Conservation (phyloP, 1,284 basidiomycete species). For the Ganoderma leucocontextum region DNA sequence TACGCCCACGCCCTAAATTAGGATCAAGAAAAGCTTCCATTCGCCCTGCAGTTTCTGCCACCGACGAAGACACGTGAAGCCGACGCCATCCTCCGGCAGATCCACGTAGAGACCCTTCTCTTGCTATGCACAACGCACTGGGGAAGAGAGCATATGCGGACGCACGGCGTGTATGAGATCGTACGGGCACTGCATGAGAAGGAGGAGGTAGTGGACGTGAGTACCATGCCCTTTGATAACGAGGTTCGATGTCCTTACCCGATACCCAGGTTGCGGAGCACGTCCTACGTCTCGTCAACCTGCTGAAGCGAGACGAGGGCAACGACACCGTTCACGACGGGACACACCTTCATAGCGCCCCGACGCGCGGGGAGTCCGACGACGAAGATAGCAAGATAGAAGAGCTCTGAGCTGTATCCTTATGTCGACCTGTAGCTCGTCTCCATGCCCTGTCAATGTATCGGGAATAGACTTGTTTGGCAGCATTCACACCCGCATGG, state of each 20-base stretch:
- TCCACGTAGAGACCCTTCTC: slow-evolving; percentile 89
- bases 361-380: slow-evolving; percentile 40
- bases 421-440: slow-evolving; percentile 22
- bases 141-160: slow-evolving; percentile 85
- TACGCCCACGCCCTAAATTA: slow-evolving; percentile 42
- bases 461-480: slow-evolving; percentile 10
- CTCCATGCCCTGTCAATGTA: slow-evolving; percentile 14
- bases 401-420: slow-evolving; percentile 32
- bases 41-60: slow-evolving; percentile 89
- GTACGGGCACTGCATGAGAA: slow-evolving; percentile 83
- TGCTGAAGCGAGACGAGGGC: slow-evolving; percentile 78
- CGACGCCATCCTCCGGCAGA: slow-evolving; percentile 83
- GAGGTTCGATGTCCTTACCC: not conserved
- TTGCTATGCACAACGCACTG: slow-evolving; percentile 90
- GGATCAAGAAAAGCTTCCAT: slow-evolving; percentile 90
- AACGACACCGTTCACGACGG: slow-evolving; percentile 52
- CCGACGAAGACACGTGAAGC: slow-evolving; percentile 86
- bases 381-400: slow-evolving; percentile 64
- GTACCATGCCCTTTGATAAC: slow-evolving; percentile 28
- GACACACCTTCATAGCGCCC: slow-evolving; percentile 27
- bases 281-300: slow-evolving; percentile 75
- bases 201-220: slow-evolving; percentile 82
- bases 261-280: slow-evolving; percentile 56
- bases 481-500: not conserved
- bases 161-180: slow-evolving; percentile 89